Base-by-base conservation (phyloP, 768 basidiomycete species). In the Dictyophora rubrovolvata region DNA sequence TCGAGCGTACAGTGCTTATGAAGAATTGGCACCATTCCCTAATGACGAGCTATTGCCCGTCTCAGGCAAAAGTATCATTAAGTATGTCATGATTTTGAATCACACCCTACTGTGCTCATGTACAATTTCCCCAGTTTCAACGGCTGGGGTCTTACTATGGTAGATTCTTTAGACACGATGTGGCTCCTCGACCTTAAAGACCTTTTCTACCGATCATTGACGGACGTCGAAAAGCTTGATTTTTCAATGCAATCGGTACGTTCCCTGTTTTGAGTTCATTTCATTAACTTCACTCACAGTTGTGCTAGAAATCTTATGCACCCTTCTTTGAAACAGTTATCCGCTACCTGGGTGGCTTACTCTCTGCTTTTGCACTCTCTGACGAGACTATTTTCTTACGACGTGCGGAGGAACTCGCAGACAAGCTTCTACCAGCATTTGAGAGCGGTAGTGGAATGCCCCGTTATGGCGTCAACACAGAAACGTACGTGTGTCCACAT, bases 401-500 rank as follows among this genome's bases (percentile, higher is more conserved):
- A 21, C 67, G 69, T 42, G 72, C 76, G 1, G 64, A 70, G 18
- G 74, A 77, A 57, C 70, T 79, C 7, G 77, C 69, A 16, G 70
- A 75, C 53, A 66, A 72, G 36, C 66, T 76, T 8, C 66, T 76
- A 0, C 72, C 71, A 0, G 73, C 72, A n/a, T 77, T 78, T 60
- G 66, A 73, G 14, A 70, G 73, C 12, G 67, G 68, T 0, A 64
- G 71, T 64, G 83, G 81, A 63, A 68, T 81, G 10, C 76, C 79
- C 8, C 77, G 78, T 69, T 80, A 80, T 56, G 68, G 73, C n/a
- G 67, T 75, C 62, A 73, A 80, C 65, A 66, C 74, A 9, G 70
- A 69, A 36, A 77, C 70, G 79, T 80, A 60, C 56, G 74, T 66
- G 28, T 28, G 28, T 28, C 7, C 28, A 28, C 2, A 18, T 33